phyloP scores from a whole-genome alignment of 2,329 filamentous ascomycete species.

The Magnaporthales sp. region DNA sequence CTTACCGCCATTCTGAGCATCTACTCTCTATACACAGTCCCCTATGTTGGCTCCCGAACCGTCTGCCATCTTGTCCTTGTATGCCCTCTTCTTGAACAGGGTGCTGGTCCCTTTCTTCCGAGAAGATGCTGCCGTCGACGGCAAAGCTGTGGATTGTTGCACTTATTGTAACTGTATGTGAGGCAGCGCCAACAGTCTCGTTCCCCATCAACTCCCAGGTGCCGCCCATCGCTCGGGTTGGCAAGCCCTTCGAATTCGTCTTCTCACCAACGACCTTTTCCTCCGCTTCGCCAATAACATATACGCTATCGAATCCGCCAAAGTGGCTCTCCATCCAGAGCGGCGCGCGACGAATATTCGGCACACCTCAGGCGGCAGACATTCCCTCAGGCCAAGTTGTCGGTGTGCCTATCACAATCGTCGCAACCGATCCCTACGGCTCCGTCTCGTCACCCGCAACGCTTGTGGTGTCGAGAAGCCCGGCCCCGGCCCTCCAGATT shows the following conservation, averaged over 20 bases:
- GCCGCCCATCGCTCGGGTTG: constrained; percentile 66
- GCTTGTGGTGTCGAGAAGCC: constrained; percentile 56
- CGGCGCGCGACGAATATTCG: constrained; percentile 54
- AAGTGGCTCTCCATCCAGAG: constrained; percentile 68
- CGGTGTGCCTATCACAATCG: constrained; percentile 53
- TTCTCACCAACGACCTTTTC: constrained; percentile 69
- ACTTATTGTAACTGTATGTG: background rate
- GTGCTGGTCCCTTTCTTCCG: background rate
- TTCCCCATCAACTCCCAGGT: constrained; percentile 83
- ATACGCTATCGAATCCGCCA: constrained; percentile 57
- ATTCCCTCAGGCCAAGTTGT: constrained; percentile 42
- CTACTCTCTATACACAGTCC: background rate
- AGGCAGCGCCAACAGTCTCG: constrained; percentile 31
- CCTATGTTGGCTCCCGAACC: background rate
- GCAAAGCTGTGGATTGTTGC: background rate
- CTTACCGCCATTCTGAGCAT: background rate
- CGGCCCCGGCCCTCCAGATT: constrained; percentile 42
- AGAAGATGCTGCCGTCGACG: background rate
- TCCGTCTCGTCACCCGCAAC: constrained; percentile 57
- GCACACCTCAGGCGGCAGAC: constrained; percentile 53
- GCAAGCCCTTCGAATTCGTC: constrained; percentile 57
- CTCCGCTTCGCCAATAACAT: constrained; percentile 51
- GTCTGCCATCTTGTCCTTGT: background rate
- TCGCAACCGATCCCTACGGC: constrained; percentile 59
- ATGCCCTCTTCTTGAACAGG: background rate